These are phyloP conservation scores for Sphagnum fallax DNA, from an alignment of 228 moss, liverwort and hornwort species.

Conservation along the genomic window DNA sequence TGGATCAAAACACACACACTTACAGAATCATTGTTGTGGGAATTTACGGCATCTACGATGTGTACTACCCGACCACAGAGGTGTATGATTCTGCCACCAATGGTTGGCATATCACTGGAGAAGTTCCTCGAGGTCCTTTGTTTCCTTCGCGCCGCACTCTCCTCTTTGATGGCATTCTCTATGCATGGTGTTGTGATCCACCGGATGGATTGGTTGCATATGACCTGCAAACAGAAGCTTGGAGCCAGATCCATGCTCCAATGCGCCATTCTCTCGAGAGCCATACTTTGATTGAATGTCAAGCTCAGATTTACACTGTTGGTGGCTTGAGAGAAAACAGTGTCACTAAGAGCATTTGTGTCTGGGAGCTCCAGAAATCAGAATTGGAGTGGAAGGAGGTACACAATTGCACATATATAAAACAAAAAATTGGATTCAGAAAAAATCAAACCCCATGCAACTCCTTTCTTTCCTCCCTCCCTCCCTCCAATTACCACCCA, in stretches of 20 bases:
- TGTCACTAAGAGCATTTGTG: slow-evolving; percentile 37
- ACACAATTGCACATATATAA: background rate
- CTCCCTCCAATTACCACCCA: too few relatives aligned
- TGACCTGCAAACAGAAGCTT: slow-evolving; percentile 25
- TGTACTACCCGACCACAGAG: slow-evolving; percentile 50
- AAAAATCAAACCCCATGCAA: too few relatives aligned
- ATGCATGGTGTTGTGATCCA: slow-evolving; percentile 53
- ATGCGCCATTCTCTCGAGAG: slow-evolving; percentile 45
- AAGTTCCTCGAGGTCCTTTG: slow-evolving; percentile 38
- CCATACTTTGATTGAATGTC: slow-evolving; percentile 45
- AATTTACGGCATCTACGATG: slow-evolving; percentile 41
- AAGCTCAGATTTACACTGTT: slow-evolving; percentile 38
- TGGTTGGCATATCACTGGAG: slow-evolving; percentile 36
- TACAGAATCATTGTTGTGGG: slow-evolving; percentile 56
- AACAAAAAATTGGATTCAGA: too few relatives aligned
- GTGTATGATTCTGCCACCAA: slow-evolving; percentile 38
- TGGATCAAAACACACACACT: slow-evolving; percentile 18
- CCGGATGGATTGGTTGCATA: slow-evolving; percentile 47
- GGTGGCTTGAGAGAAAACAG: slow-evolving; percentile 45
- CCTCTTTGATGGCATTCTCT: slow-evolving; percentile 39
- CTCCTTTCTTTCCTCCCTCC: too few relatives aligned
- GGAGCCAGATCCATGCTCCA: slow-evolving; percentile 52
- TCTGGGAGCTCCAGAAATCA: slow-evolving; percentile 43
- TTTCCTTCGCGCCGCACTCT: slow-evolving; percentile 39
- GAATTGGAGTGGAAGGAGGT: slow-evolving; percentile 53